Conservation (phyloP, 2,329 filamentous ascomycete species). For the Thelonectria olida region DNA sequence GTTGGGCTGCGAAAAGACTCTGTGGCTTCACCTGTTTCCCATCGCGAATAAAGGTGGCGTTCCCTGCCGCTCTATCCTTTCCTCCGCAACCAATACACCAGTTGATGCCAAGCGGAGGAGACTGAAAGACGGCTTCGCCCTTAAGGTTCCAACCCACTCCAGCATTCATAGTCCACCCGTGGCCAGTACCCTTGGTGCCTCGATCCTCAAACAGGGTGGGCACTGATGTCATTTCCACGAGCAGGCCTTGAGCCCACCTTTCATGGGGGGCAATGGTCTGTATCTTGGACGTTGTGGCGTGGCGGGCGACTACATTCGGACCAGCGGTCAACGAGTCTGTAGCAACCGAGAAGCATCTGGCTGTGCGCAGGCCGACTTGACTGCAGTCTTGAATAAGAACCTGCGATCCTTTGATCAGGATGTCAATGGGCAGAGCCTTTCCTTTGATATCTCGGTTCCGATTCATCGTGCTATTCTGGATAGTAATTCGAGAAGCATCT, state of each 20-base stretch:
- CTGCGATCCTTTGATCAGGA: constrained; percentile 30
- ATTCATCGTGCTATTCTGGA: constrained; percentile 23
- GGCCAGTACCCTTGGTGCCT: constrained; percentile 19
- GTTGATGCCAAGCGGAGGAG: constrained; percentile 32
- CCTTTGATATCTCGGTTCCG: constrained; percentile 22
- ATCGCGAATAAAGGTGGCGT: constrained; percentile 18
- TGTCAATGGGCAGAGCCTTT: constrained; percentile 27
- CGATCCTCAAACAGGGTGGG: constrained; percentile 23
- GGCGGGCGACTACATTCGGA: constrained; percentile 30
- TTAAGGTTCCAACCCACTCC: constrained; percentile 34
- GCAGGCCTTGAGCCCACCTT: constrained; percentile 33
- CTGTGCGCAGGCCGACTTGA: constrained; percentile 16
- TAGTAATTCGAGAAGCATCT: constrained; percentile 29
- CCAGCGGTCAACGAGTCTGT: constrained; percentile 28
- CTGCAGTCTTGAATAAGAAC: constrained; percentile 29
- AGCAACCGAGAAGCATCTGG: constrained; percentile 27
- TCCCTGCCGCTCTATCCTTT: not conserved
- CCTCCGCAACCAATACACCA: constrained; percentile 33
- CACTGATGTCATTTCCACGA: constrained; percentile 28
- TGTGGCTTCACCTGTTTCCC: constrained; percentile 7
- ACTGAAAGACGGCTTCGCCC: constrained; percentile 18
- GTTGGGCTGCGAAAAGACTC: constrained; percentile 31
- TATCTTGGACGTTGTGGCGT: constrained; percentile 17
- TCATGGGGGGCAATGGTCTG: constrained; percentile 36
- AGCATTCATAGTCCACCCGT: constrained; percentile 36